A percentile compares a stretch with the other conserved stretches of the same genome.
These are phyloP conservation scores for Leccinum solheimii DNA, from an alignment of 1,284 basidiomycete genomes.

Conservation along the genomic window DNA sequence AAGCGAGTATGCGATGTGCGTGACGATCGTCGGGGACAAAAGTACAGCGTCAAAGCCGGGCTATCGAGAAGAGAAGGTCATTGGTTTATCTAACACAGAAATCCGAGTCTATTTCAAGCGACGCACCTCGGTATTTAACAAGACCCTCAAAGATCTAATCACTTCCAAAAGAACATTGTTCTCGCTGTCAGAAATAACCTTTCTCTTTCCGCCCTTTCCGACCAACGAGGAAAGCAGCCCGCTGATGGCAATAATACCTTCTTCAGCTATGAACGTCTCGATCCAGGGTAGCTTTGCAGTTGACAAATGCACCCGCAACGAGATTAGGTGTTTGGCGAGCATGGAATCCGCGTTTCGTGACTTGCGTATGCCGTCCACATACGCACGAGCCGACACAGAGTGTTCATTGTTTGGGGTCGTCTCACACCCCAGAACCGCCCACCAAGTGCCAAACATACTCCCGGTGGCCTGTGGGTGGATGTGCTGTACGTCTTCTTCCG, in stretches of 20 bases:
- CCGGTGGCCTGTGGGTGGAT: slow-evolving; percentile 72
- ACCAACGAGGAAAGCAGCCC: slow-evolving; percentile 60
- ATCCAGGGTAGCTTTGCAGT: slow-evolving; percentile 82
- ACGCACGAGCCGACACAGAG: slow-evolving; percentile 54
- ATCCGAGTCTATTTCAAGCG: slow-evolving; percentile 30
- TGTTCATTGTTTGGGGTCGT: slow-evolving; percentile 41
- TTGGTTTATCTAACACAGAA: slow-evolving; percentile 2
- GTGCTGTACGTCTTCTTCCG: slow-evolving; percentile 36
- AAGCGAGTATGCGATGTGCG: slow-evolving; percentile 73
- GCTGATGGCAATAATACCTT: slow-evolving; percentile 69
- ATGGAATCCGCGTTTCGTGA: slow-evolving; percentile 56
- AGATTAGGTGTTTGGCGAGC: slow-evolving; percentile 77
- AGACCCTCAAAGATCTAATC: slow-evolving; percentile 77
- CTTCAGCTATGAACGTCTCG: slow-evolving; percentile 69
- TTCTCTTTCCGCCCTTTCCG: slow-evolving; percentile 60
- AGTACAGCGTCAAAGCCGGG: slow-evolving; percentile 74
- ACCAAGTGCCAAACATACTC: slow-evolving; percentile 74
- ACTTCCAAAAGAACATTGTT: slow-evolving; percentile 70
- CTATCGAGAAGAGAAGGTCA: slow-evolving; percentile 37
- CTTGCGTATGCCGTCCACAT: slow-evolving; percentile 57
- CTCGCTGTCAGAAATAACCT: slow-evolving; percentile 60
- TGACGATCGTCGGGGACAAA: slow-evolving; percentile 64
- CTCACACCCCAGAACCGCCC: slow-evolving; percentile 62
- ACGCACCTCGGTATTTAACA: slow-evolving; percentile 84
- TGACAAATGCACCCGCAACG: slow-evolving; percentile 83